Evolutionary conservation across 306 rosid species (phyloP), one percentile per base, ranked within the genome.

Genomic region (Betula pendula): DNA sequence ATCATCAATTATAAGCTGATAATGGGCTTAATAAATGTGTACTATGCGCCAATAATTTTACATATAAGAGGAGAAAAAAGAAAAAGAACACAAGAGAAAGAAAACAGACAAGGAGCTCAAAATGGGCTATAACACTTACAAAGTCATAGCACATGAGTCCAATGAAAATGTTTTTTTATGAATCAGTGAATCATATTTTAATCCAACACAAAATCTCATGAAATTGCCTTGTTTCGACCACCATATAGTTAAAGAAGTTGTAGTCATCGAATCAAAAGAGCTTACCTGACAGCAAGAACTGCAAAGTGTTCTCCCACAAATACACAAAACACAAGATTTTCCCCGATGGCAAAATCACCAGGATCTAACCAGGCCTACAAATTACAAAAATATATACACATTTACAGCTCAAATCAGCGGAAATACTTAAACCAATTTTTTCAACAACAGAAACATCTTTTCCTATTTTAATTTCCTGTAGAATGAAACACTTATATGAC

Each of bases 331-430:
- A 56, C 77, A 88, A 35, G 96, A 86, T 45, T 74, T 84, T 70
- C 93, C 95, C 95, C 0, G 89, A 73, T 1, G 98, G 96, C 71
- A 92, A 78, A 79, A 84, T 90, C 67, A 88, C 74, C 22, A n/a
- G 98, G 97, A 77, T 92, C 96, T 79, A 94, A 83, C 98, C 98
- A 94, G 65, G 97, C 98, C 98, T 94, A 58, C 11, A 33, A 71
- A 49, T 76, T 76, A 42, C 77, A 65, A 71, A 69, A 35, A 29
- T 42, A 42, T 8, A 42, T 42, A n/a, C 8, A 42, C 9, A 29
- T 42, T 42, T 5, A 42, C 25, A 53, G 29, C 14, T 3, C 60
- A 15, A 50, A 4, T 16, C 16, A 3, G 8, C 22, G 4, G 3
- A 7, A 42, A 42, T 42, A 8, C 2, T 1, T 7, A 2, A 42